Evolutionary conservation across 805 yeast genomes (phyloP), one percentile per base, ranked within the genome.

Genomic region (Teunomyces gatunensis): DNA sequence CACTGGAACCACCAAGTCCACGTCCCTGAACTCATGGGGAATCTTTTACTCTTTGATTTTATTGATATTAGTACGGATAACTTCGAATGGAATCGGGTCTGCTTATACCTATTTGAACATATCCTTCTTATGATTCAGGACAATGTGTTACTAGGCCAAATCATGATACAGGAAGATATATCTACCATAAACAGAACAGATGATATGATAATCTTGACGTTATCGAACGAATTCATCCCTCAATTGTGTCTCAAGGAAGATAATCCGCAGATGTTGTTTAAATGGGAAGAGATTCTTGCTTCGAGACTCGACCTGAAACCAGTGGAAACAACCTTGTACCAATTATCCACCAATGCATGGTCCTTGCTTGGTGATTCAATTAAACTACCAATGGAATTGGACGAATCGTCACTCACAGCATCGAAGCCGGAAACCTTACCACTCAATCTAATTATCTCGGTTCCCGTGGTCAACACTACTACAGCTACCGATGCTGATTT

Each of bases 271-370:
- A 50, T 75, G 1, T 54, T 67, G 0, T 51, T 64, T 5, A 77
- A 77, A 58, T 79, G 82, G 78, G 65, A 67, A 29, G 63, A 46
- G 66, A 61, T 47, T 37, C 40, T 37, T n/a, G n/a, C 29, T 12
- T 21, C 40, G 6, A 37, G 40, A 37, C 12, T 37, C 9, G 23
- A 23, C 12, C 13, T 28, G 11, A 56, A 30, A 28, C 51, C 49
- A n/a, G 27, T 50, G 7, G 48, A 41, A 12, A 43, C 28, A 6
- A 47, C 34, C 32, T 52, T 79, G 21, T 66, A 68, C 28, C 81
- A 79, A 54, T 60, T 80, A 50, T 75, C 85, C 1, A 68, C 76
- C 1, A 81, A 75, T 51, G 74, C 75, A 0, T 78, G 85, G 82
- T 58, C 58, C 7, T 52, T 75, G 7, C 55, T 79, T 6, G 60